phyloP scores from a whole-genome alignment of 805 yeast genomes.

The Torulaspora maleeae region DNA sequence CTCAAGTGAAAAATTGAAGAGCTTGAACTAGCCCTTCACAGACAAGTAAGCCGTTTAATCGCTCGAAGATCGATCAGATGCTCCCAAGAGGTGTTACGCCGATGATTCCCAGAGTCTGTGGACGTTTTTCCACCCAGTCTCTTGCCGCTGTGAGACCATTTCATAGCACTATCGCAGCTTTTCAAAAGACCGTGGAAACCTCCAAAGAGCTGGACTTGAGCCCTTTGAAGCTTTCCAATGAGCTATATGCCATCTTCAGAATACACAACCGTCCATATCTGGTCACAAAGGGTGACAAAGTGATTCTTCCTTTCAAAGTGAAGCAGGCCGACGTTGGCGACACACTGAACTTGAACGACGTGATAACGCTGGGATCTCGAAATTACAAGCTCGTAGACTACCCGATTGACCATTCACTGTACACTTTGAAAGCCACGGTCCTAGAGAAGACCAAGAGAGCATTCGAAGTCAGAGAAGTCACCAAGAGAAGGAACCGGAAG shows the following conservation, averaged over 20 bases:
- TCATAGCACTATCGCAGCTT: not conserved
- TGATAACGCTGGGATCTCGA: constrained; percentile 79
- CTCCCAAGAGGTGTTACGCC: not conserved
- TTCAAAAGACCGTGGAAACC: constrained; percentile 4
- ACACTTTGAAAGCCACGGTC: constrained; percentile 67
- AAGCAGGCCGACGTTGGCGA: constrained; percentile 82
- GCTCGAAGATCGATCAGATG: not conserved
- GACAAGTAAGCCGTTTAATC: not conserved
- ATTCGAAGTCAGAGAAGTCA: constrained; percentile 63
- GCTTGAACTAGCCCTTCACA: not conserved
- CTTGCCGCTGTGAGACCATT: not conserved
- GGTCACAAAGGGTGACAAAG: constrained; percentile 85
- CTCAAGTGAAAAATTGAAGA: constrained; percentile 3
- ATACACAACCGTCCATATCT: constrained; percentile 81
- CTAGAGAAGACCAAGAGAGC: constrained; percentile 83
- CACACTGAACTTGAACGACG: constrained; percentile 64
- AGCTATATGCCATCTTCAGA: constrained; percentile 74
- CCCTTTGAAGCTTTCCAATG: constrained; percentile 62
- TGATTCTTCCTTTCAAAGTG: constrained; percentile 73
- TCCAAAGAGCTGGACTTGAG: constrained; percentile 39
- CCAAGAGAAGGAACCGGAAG: constrained; percentile 78
- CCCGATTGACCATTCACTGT: constrained; percentile 50
- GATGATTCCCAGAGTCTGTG: not conserved
- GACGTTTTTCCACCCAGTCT: not conserved
- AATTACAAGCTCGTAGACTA: constrained; percentile 63